Evolutionary conservation across 2,329 filamentous ascomycete genomes (phyloP), one percentile per base, ranked within the genome.

Genomic region (Berkeleyomyces rouxiae): DNA sequence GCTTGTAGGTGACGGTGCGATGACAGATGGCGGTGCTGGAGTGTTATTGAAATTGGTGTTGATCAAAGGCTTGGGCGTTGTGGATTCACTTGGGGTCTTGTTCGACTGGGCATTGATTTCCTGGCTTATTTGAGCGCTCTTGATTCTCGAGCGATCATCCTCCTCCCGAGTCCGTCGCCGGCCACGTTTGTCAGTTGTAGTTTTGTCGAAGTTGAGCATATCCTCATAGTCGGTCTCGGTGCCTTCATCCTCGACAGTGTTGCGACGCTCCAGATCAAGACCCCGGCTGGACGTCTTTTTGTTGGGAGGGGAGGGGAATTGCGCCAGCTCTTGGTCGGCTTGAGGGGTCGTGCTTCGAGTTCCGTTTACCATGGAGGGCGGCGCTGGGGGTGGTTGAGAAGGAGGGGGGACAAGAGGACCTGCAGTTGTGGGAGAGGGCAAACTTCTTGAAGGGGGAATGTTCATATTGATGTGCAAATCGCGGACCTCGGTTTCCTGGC

Each of bases 171-270:
- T 96, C 72, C 87, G 89, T 68, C 89, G 80, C 64, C 90, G 82
- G 7, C 90, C 92, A 66, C 91, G 81, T 61, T 83, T 76, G 10
- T 80, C 76, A 43, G 79, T 74, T 0, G 79, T 76, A 59, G 85
- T 76, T 66, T 87, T 84, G 53, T 85, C 80, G 3, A 86, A 83
- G 66, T 88, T 85, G 10, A 89, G 73, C 43, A 87, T 79, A 66
- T 91, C 87, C 64, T 93, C 89, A 67, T 91, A 93, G 66, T 95
- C 90, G 0, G 88, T 91, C 65, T 89, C 88, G 0, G 85, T 85
- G 43, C 83, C 81, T 1, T 81, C 79, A 10, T 85, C 83, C n/a
- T 85, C 82, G 3, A 70, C 31, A 7, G 55, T 46, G 23, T 62
- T 58, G 11, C n/a, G 51, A 16, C 33, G 33, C 16, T 55, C 33